Base-by-base conservation (phyloP, 495 filamentous ascomycete species). In the Mytilinidion resinicola region DNA sequence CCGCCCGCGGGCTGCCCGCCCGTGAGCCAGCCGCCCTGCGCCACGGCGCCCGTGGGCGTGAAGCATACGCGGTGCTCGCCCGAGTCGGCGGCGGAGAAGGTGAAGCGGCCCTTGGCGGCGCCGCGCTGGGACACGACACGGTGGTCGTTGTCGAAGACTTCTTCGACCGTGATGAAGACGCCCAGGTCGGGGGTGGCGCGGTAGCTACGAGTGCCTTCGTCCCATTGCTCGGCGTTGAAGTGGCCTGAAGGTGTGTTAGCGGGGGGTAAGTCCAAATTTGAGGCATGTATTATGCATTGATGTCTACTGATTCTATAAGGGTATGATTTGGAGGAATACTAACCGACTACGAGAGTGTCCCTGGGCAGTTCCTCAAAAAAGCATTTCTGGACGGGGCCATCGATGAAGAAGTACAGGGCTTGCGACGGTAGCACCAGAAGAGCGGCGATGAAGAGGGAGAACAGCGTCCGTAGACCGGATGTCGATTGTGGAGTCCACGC, bases 331-430 rank as follows among this genome's bases (percentile, higher is more conserved):
- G 9, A 20, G 42, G 14, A 17, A 1, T 15, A 61, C 79, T 57
- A 77, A 89, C 86, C 93, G 42, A 96, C 91, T 49, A 98, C 92
- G 12, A 98, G 75, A 1, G 93, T 98, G 75, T 96, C 95, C 77
- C 97, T 96, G 49, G 91, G 95, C 46, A 98, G 82, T 74, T 97
- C 95, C 78, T 98, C 93, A 76, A 87, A 96, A 84, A 98, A 97
- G 75, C 93, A 98, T 71, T 88, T 90, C 61, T 85, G 81, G 63
- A 78, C 76, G 14, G 82, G 80, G 62, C 86, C 87, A 67, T 97
- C 91, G 72, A 97, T 84, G 78, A 89, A 96, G 82, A 98, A 96
- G 82, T 96, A 91, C 56, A 98, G 83, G 39, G 89, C 90, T 61
- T 89, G 84, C 48, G 85, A 81, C 25, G 85, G 86, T 14, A 79